Conservation (phyloP, 2,329 filamentous ascomycete species). For the Aschersonia sp. region DNA sequence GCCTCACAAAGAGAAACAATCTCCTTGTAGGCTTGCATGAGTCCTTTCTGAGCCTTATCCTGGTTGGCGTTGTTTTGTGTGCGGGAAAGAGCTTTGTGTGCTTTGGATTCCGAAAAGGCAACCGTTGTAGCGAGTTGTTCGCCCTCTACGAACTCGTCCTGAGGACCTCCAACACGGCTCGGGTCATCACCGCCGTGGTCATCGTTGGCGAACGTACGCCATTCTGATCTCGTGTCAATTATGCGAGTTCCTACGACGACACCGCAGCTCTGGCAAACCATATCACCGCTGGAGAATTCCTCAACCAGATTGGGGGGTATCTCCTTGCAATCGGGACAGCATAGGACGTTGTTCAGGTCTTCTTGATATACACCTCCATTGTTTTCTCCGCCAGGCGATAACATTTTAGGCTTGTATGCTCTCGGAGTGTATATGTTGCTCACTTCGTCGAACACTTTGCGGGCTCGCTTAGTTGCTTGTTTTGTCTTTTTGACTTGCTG, state of each 20-base stretch:
- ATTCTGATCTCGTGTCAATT: slow-evolving; percentile 92
- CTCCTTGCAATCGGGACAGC: slow-evolving; percentile 85
- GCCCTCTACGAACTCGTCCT: slow-evolving; percentile 79
- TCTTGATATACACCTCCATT: slow-evolving; percentile 36
- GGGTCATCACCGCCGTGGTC: slow-evolving; percentile 94
- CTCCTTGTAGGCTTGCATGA: slow-evolving; percentile 76
- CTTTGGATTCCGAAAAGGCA: slow-evolving; percentile 62
- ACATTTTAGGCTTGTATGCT: slow-evolving; percentile 30
- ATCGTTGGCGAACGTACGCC: slow-evolving; percentile 97
- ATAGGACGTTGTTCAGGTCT: slow-evolving; percentile 73
- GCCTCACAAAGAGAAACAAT: slow-evolving; percentile 80
- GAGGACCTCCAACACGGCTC: slow-evolving; percentile 90
- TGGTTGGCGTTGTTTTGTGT: slow-evolving; percentile 74
- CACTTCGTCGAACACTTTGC: slow-evolving; percentile 23
- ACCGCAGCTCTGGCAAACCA: slow-evolving; percentile 84
- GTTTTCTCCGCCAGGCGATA: slow-evolving; percentile 21
- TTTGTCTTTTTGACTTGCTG: slow-evolving; percentile 17
- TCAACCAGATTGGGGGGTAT: slow-evolving; percentile 85
- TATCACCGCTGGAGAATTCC: slow-evolving; percentile 82
- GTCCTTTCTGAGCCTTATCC: slow-evolving; percentile 70
- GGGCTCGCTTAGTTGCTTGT: slow-evolving; percentile 19
- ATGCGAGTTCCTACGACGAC: slow-evolving; percentile 81
- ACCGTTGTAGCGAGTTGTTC: slow-evolving; percentile 82
- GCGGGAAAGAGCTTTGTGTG: slow-evolving; percentile 61
- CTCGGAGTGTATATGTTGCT: slow-evolving; percentile 28